phyloP scores from a whole-genome alignment of 768 basidiomycete species.

The Goffeauzyma gilvescens region DNA sequence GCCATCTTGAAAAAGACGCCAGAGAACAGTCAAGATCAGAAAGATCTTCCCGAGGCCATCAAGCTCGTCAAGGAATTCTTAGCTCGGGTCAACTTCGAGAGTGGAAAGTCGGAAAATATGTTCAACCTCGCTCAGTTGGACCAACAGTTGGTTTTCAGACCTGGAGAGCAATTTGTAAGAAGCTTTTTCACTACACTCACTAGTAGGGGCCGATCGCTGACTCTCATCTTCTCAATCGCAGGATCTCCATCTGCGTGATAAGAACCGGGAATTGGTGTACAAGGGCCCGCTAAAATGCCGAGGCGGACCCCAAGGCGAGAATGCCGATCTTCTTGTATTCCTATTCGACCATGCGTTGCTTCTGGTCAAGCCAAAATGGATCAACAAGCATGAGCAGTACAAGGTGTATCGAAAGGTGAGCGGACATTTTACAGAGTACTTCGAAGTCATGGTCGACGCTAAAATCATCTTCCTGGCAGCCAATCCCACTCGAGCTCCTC shows the following conservation, averaged over 20 bases:
- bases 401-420: conserved; percentile 82
- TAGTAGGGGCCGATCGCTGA: too few relatives aligned
- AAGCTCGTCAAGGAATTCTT: conserved; percentile 62
- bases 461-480: conserved; percentile 37
- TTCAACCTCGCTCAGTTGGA: conserved; percentile 90
- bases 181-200: not conserved
- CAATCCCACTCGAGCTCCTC: conserved; percentile 85
- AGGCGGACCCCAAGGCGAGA: conserved; percentile 46
- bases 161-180: conserved; percentile 73
- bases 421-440: conserved; percentile 5
- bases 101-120: conserved; percentile 84
- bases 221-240: conserved; percentile 25
- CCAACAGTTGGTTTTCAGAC: conserved; percentile 71
- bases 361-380: conserved; percentile 74
- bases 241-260: conserved; percentile 71
- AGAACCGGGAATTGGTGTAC: conserved; percentile 74
- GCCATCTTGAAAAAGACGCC: conserved; percentile 82
- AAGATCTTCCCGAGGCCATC: conserved; percentile 54
- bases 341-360: conserved; percentile 90
- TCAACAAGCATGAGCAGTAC: conserved; percentile 61
- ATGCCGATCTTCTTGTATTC: conserved; percentile 80
- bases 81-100: conserved; percentile 72
- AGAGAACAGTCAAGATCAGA: conserved; percentile 73
- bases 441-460: not conserved
- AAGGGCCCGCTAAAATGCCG: conserved; percentile 79